Evolutionary conservation across 441 rosid species (phyloP).

Genomic region (Cnidoscolus chayamansa): DNA sequence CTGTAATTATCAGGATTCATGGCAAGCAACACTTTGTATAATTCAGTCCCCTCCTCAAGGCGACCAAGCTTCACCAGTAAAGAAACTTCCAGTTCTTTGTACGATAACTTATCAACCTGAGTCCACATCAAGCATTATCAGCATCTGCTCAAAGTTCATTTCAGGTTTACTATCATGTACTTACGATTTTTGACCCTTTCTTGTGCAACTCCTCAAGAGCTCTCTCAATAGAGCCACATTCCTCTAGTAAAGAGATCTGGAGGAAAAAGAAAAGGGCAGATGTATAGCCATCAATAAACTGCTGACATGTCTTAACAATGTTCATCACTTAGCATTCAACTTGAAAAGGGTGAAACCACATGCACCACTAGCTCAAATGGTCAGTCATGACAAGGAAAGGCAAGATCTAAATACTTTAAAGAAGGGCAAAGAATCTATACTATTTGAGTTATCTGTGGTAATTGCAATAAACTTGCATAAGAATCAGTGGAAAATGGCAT

Average conservation of each 20-base stretch:
- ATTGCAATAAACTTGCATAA: not conserved
- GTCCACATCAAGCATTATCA: slow-evolving; percentile 22
- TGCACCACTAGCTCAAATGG: not conserved
- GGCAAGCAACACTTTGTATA: slow-evolving; percentile 71
- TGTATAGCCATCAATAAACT: not conserved
- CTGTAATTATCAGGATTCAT: slow-evolving; percentile 99
- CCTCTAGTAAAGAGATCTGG: slow-evolving; percentile 90
- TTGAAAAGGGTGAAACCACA: not conserved
- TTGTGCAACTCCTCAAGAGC: slow-evolving; percentile 81
- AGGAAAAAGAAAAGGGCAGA: slow-evolving; percentile 10
- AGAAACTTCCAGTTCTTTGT: slow-evolving; percentile 86
- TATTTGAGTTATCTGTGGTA: not conserved
- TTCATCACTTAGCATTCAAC: not conserved
- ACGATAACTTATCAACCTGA: slow-evolving; percentile 85
- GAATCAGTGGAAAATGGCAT: not conserved
- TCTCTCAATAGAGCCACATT: slow-evolving; percentile 60
- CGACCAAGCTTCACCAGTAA: slow-evolving; percentile 72
- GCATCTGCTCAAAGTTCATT: slow-evolving; percentile 16
- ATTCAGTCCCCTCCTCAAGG: slow-evolving; percentile 72
- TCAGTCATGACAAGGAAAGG: not conserved
- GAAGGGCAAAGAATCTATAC: too few species aligned
- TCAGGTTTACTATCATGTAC: slow-evolving; percentile 16
- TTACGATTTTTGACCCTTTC: slow-evolving; percentile 75
- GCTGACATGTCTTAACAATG: not conserved
- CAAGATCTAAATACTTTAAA: not conserved